phyloP scores from a whole-genome alignment of 2,329 filamentous ascomycete genomes.

The Colletotrichum brevisporum region DNA sequence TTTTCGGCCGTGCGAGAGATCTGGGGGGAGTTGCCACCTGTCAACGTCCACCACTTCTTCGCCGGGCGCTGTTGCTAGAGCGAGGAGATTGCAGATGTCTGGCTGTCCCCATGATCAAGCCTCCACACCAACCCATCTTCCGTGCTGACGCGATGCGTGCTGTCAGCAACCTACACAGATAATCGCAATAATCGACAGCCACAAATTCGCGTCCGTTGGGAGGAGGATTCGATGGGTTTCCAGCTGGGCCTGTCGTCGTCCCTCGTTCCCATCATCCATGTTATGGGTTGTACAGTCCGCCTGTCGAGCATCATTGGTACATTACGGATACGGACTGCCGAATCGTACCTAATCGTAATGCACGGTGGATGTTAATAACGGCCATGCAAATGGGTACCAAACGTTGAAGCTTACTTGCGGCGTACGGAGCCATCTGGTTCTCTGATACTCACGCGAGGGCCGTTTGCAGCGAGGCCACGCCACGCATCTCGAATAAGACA shows the following conservation, averaged over 20 bases:
- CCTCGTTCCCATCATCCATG: too few species aligned
- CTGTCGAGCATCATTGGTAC: too few species aligned
- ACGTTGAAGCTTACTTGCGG: too few species aligned
- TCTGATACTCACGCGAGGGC: background rate
- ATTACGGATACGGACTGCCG: too few species aligned
- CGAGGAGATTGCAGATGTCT: constrained; percentile 15
- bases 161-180: background rate
- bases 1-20: constrained; percentile 21
- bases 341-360: too few species aligned
- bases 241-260: too few species aligned
- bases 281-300: too few species aligned
- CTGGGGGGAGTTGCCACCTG: constrained; percentile 4
- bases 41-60: background rate
- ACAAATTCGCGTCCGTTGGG: background rate
- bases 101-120: background rate
- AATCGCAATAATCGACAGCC: constrained; percentile 3
- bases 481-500: constrained; percentile 9
- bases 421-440: too few species aligned
- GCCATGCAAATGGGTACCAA: too few species aligned
- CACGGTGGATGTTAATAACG: too few species aligned
- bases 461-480: background rate
- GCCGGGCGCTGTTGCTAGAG: constrained; percentile 6
- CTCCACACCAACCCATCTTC: constrained; percentile 2
- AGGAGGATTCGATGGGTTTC: too few species aligned
- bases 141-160: background rate